These are phyloP conservation scores for Recurvomyces mirabilis DNA, from an alignment of 495 filamentous ascomycete species.

Conservation along the genomic window DNA sequence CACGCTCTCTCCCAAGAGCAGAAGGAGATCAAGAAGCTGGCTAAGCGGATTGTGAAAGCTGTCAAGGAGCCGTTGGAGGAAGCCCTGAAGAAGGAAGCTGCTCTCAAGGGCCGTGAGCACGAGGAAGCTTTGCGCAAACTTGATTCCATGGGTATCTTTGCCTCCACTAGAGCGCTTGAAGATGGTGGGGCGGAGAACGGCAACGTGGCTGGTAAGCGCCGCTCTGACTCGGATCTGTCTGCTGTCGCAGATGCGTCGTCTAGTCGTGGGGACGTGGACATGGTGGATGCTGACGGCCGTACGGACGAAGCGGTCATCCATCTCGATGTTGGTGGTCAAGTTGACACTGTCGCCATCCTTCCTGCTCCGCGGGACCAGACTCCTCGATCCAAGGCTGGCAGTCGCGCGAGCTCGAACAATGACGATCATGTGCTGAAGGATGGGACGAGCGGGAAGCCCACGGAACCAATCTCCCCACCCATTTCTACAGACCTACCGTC, in stretches of 20 bases:
- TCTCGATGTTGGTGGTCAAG: not conserved
- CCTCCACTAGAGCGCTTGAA: constrained; percentile 26
- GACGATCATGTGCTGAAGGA: not conserved
- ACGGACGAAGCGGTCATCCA: constrained; percentile 24
- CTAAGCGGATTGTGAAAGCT: constrained; percentile 72
- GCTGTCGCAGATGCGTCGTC: constrained; percentile 18
- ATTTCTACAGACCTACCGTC: constrained; percentile 14
- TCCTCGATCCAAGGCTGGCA: constrained; percentile 1
- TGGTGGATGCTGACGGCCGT: constrained; percentile 13
- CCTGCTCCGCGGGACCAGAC: constrained; percentile 1
- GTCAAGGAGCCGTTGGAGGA: constrained; percentile 67
- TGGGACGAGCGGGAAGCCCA: constrained; percentile 10
- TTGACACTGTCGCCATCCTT: not conserved
- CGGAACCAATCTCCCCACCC: constrained; percentile 22
- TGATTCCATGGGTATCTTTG: constrained; percentile 46
- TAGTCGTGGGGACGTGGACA: constrained; percentile 9
- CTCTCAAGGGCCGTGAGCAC: constrained; percentile 55
- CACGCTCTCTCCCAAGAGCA: constrained; percentile 47
- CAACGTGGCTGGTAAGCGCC: constrained; percentile 3
- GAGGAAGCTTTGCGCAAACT: constrained; percentile 63
- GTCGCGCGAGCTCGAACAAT: too few species aligned
- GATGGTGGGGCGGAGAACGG: constrained; percentile 20
- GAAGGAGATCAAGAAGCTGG: constrained; percentile 56
- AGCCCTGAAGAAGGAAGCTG: constrained; percentile 66
- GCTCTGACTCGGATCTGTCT: constrained; percentile 11